Evolutionary conservation across 2,329 filamentous ascomycete species (phyloP), one percentile per base, ranked within the genome.

Genomic region (Phoma sp.): DNA sequence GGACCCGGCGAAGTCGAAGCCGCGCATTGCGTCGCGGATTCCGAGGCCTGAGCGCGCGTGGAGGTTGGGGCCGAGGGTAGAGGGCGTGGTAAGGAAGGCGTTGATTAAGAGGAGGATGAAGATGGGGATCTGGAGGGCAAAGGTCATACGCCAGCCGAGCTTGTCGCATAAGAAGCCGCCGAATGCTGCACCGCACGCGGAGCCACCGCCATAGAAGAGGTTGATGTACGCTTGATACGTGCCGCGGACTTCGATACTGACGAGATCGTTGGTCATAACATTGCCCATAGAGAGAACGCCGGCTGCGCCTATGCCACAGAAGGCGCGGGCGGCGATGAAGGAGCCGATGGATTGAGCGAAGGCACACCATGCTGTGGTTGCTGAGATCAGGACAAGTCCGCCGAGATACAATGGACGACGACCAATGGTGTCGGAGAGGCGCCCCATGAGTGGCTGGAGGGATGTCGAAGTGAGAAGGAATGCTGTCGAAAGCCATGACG

Each of bases 401-500:
- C 82, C 80, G 10, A 92, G 76, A 64, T 90, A 92, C 1, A 88
- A 81, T 15, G 80, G 77, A 54, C 87, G 89, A 37, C 90, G 80
- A 10, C 90, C 90, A 53, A 92, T 76, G 0, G 87, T 86, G 73
- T 93, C 90, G 1, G 89, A 92, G 1, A 92, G 71, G 2, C 90
- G 83, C 3, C 89, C 90, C 59, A 91, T 84, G 1, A 93, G 76
- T 0, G 91, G 90, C 73, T 92, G 88, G 52, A 91, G 88, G 20
- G 87, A 85, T 1, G 90, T 92, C 4, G 86, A 90, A 0, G 90
- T 92, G 30, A 95, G 80, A 29, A 93, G 75, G 60, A 92, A 93
- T 0, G 89, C 85, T 0, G 90, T 93, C 1, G 89, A 92, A 4
- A 93, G 80, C 91, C 91, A 95, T 2, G 90, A 92, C 3, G 91